phyloP scores from a whole-genome alignment of 202 grass and related monocot genomes.

The Bolboschoenoplectus hybrid region DNA sequence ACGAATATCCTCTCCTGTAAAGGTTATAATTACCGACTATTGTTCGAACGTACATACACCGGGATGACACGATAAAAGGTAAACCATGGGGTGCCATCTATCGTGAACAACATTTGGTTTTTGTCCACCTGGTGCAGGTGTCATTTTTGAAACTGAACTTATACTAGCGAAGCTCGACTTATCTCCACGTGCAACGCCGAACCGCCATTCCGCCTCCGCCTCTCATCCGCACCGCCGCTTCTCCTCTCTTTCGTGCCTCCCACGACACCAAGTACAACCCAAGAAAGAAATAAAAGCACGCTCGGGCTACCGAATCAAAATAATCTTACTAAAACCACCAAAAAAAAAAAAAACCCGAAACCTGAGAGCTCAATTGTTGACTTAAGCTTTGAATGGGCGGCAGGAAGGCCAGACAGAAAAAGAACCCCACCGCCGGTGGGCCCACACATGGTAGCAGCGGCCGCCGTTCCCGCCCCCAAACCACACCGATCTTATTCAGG shows the following conservation, averaged over 20 bases:
- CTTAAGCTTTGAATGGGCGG: constrained; percentile 50
- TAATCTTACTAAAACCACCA: background rate
- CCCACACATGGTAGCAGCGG: constrained; percentile 44
- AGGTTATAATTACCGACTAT: too few relatives aligned
- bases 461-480: constrained; percentile 48
- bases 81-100: too few relatives aligned
- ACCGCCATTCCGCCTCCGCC: constrained; percentile 9
- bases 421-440: constrained; percentile 67
- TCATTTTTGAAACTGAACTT: too few relatives aligned
- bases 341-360: background rate
- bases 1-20: background rate
- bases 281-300: background rate
- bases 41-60: too few relatives aligned
- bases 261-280: background rate
- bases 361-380: constrained; percentile 19
- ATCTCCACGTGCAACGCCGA: background rate
- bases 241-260: background rate
- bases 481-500: constrained; percentile 49
- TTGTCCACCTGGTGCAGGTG: background rate
- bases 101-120: background rate
- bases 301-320: background rate
- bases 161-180: background rate
- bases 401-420: constrained; percentile 48
- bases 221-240: background rate
- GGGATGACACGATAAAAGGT: too few relatives aligned